Base-by-base conservation (phyloP, 176 grass and related monocot genomes). In the Musa acuminata region DNA sequence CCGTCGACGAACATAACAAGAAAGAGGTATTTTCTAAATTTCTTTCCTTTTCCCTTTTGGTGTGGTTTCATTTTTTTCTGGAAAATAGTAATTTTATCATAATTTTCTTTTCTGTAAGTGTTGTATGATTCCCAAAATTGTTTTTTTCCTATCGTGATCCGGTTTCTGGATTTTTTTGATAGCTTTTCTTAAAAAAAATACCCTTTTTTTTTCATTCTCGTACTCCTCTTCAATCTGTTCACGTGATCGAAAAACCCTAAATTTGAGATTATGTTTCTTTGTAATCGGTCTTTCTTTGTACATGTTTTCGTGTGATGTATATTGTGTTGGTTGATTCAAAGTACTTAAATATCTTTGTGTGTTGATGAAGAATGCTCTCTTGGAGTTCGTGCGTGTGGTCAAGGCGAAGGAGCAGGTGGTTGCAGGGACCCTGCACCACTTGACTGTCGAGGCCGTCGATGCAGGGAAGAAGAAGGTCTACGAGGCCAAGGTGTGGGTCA, bases 401-500 rank as follows among this genome's bases (percentile, higher is more conserved):
- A 88, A 92, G 63, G 89, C 92, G 52, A 96, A 82, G 82, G 89
- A 92, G 78, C 89, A 96, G 81, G 89, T 92, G 67, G 92, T 96
- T 55, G 80, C 89, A 67, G 92, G 89, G 69, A 92, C 74, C 64
- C 48, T 96, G 82, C 89, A 96, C 73, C 84, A 96, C 78, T 82
- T 96, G 72, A 96, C 89, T 27, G 58, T 96, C 62, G 92, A 96
- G 87, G 89, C 79, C 51, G 64, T 96, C 11, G 89, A 96, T 29
- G 92, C 82, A 8, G 92, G 89, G 9, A 77, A 43, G 21, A 96
- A 96, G 89, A 96, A 89, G 82, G 26, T 92, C 9, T 96, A 89
- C 72, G 84, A 96, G 82, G 92, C 92, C 23, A 92, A 96, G 84
- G 89, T 96, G 22, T 96, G 86, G 92, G 82, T 92, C 77, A 96